Evolutionary conservation across 805 yeast species (phyloP).

Genomic region (Kuraishia capsulata): DNA sequence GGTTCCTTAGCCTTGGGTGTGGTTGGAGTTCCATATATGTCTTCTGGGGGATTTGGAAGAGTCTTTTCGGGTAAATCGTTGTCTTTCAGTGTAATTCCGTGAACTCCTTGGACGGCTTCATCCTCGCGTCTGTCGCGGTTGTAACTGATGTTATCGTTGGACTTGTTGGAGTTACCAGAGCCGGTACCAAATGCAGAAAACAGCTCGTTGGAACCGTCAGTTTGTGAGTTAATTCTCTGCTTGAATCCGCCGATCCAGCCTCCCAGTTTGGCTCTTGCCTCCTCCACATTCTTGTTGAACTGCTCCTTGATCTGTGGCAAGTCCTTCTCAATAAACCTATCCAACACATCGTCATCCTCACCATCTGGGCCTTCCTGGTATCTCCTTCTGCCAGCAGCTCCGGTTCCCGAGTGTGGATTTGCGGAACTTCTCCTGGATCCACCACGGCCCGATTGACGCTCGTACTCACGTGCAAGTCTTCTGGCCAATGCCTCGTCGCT

Average conservation of each 20-base stretch:
- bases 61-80: slow-evolving; percentile 3
- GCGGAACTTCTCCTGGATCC: slow-evolving; percentile 9
- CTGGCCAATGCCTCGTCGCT: slow-evolving; percentile 84
- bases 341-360: slow-evolving; percentile 40
- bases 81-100: slow-evolving; percentile 1
- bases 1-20: slow-evolving; percentile 44
- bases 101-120: background rate
- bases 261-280: slow-evolving; percentile 66
- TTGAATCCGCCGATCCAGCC: slow-evolving; percentile 70
- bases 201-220: slow-evolving; percentile 14
- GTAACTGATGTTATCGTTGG: background rate
- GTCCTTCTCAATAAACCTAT: slow-evolving; percentile 48
- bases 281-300: slow-evolving; percentile 68
- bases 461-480: slow-evolving; percentile 59
- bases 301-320: slow-evolving; percentile 55
- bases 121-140: background rate
- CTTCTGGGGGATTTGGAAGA: slow-evolving; percentile 1
- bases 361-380: slow-evolving; percentile 18
- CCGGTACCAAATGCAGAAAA: slow-evolving; percentile 21
- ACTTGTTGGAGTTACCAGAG: background rate
- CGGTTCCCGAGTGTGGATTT: slow-evolving; percentile 21
- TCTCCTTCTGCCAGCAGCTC: slow-evolving; percentile 17
- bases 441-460: slow-evolving; percentile 15
- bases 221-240: slow-evolving; percentile 27
- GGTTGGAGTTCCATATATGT: slow-evolving; percentile 9